These are phyloP conservation scores for Monilinia vaccinii-corymbosi DNA, from an alignment of 2,329 filamentous ascomycete species.

Conservation along the genomic window DNA sequence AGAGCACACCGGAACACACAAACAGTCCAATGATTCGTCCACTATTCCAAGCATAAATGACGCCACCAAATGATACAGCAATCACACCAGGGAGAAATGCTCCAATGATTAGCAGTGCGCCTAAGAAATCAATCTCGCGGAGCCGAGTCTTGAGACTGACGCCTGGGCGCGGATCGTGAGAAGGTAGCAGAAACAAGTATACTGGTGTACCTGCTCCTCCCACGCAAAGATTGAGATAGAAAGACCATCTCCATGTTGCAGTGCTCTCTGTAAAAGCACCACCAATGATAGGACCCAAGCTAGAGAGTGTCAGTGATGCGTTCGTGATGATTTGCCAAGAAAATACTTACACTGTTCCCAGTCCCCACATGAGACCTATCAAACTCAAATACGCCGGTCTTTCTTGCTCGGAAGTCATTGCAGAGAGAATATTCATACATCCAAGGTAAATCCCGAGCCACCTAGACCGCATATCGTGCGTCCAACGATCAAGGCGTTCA, in stretches of 20 bases:
- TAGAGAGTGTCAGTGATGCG: too few species aligned
- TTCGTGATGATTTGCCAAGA: too few species aligned
- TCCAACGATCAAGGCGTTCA: too few species aligned
- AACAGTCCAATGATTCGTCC: not conserved
- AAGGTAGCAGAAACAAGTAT: not conserved
- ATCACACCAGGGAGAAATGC: not conserved
- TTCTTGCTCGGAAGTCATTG: not conserved
- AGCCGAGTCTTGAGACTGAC: not conserved
- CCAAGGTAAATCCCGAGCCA: not conserved
- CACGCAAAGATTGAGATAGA: conserved; percentile 22
- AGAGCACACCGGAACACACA: not conserved
- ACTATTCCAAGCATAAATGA: not conserved
- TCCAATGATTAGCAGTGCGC: not conserved
- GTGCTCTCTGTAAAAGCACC: conserved; percentile 28
- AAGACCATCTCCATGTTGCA: conserved; percentile 30
- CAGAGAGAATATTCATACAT: not conserved
- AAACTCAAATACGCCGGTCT: not conserved
- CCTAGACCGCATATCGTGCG: not conserved
- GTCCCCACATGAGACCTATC: not conserved
- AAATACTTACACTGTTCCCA: not conserved
- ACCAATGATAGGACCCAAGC: too few species aligned
- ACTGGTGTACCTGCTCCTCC: not conserved
- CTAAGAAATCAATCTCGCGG: not conserved
- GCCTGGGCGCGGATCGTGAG: not conserved
- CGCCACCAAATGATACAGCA: not conserved